phyloP scores from a whole-genome alignment of 352 stramenopile genomes.

The Globisporangium acanthophoron region DNA sequence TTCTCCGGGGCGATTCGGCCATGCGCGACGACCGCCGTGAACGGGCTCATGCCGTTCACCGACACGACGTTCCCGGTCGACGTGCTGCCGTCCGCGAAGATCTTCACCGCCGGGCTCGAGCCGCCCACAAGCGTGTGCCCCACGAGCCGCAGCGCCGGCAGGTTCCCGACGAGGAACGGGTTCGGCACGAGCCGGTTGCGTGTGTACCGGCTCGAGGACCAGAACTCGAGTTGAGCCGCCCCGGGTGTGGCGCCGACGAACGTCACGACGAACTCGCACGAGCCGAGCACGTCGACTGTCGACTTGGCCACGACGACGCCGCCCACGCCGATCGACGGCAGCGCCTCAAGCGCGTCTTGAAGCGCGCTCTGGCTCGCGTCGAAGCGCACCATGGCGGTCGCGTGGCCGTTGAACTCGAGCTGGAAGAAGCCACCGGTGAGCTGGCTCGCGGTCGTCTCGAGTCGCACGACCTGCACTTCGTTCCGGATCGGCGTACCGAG shows the following conservation, averaged over 20 bases:
- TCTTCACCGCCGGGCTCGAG: slow-evolving; percentile 18
- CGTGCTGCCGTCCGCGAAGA: slow-evolving; percentile 29
- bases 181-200: slow-evolving; percentile 37
- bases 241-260: slow-evolving; percentile 45
- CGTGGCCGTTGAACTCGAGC: slow-evolving; percentile 61
- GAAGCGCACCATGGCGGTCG: slow-evolving; percentile 58
- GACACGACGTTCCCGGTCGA: slow-evolving; percentile 23
- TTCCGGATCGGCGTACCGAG: slow-evolving; percentile 55
- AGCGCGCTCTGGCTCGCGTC: slow-evolving; percentile 46
- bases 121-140: slow-evolving; percentile 31
- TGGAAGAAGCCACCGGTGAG: slow-evolving; percentile 54
- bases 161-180: slow-evolving; percentile 43
- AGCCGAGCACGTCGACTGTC: slow-evolving; percentile 18
- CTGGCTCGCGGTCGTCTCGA: slow-evolving; percentile 28
- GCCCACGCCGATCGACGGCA: slow-evolving; percentile 41
- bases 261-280: slow-evolving; percentile 51
- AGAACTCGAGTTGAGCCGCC: slow-evolving; percentile 52
- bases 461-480: slow-evolving; percentile 60
- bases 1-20: slow-evolving; percentile 51
- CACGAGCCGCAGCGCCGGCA: slow-evolving; percentile 24
- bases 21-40: slow-evolving; percentile 47
- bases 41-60: slow-evolving; percentile 47
- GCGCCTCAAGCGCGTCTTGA: slow-evolving; percentile 48
- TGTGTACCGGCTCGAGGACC: slow-evolving; percentile 57
- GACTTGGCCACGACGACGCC: slow-evolving; percentile 39